phyloP scores from a whole-genome alignment of 2,329 filamentous ascomycete genomes.

The Aspergillus fumigatus region DNA sequence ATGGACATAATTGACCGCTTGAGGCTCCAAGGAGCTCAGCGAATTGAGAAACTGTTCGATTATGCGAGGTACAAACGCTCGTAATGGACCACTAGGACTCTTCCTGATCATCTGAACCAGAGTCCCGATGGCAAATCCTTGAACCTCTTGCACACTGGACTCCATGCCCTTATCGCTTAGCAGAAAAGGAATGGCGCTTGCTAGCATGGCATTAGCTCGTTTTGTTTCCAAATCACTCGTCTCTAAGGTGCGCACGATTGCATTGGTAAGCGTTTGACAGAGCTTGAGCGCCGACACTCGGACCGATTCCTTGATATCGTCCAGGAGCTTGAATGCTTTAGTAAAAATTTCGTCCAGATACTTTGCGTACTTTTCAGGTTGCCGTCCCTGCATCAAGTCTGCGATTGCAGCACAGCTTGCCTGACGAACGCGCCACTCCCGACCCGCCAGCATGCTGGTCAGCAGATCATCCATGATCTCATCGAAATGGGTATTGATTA shows the following conservation, averaged over 20 bases:
- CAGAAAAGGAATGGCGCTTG: slow-evolving; percentile 83
- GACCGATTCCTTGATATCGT: slow-evolving; percentile 93
- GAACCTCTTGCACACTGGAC: slow-evolving; percentile 81
- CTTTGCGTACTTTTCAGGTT: slow-evolving; percentile 71
- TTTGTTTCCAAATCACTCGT: slow-evolving; percentile 61
- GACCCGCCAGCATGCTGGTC: slow-evolving; percentile 71
- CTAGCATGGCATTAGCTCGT: slow-evolving; percentile 73
- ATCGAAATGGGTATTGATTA: slow-evolving; percentile 78
- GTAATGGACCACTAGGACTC: slow-evolving; percentile 67
- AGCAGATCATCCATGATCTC: slow-evolving; percentile 84
- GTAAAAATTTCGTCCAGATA: slow-evolving; percentile 84
- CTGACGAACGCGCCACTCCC: slow-evolving; percentile 89
- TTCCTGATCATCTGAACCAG: slow-evolving; percentile 88
- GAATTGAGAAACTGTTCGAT: slow-evolving; percentile 76
- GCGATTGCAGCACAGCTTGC: slow-evolving; percentile 87
- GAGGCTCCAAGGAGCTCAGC: slow-evolving; percentile 81
- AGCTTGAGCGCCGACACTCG: slow-evolving; percentile 74
- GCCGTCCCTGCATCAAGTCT: slow-evolving; percentile 78
- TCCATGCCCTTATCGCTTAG: slow-evolving; percentile 85
- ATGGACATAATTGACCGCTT: slow-evolving; percentile 88
- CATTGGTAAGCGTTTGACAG: slow-evolving; percentile 78
- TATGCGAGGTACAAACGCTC: slow-evolving; percentile 75
- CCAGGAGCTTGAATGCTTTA: slow-evolving; percentile 81
- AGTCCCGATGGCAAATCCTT: slow-evolving; percentile 74
- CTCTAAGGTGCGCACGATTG: slow-evolving; percentile 79